These are phyloP conservation scores for Paecilomyces fulvus DNA, from an alignment of 2,329 filamentous ascomycete species.

Conservation along the genomic window DNA sequence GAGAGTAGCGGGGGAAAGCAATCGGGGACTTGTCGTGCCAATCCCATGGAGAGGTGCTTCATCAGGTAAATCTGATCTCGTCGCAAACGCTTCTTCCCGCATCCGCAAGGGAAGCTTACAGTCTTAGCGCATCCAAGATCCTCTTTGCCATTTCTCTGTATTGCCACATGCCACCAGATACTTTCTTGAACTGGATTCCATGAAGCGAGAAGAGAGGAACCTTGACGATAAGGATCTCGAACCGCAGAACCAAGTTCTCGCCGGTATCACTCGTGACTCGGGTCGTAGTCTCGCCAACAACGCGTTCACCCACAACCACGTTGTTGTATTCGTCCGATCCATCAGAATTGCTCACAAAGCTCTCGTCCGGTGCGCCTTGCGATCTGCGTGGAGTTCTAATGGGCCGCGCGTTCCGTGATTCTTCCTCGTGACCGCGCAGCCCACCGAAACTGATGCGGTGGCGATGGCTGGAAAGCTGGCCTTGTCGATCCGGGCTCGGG, in stretches of 20 bases:
- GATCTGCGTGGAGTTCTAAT: constrained; percentile 50
- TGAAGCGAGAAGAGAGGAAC: constrained; percentile 87
- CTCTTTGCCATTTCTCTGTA: constrained; percentile 98
- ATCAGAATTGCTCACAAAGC: constrained; percentile 77
- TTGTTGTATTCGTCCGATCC: constrained; percentile 64
- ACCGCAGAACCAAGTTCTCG: constrained; percentile 73
- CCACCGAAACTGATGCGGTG: constrained; percentile 80
- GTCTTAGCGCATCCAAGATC: constrained; percentile 75
- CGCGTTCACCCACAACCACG: constrained; percentile 45
- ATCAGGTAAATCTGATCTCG: constrained; percentile 8
- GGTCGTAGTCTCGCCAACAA: constrained; percentile 80
- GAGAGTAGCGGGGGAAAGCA: not conserved
- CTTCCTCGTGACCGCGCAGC: constrained; percentile 50
- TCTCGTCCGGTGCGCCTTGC: constrained; percentile 52
- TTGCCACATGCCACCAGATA: constrained; percentile 93
- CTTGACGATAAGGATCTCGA: constrained; percentile 97
- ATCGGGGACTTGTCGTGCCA: too few species aligned
- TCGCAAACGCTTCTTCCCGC: constrained; percentile 2
- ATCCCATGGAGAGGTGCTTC: not conserved
- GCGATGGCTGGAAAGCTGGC: constrained; percentile 50
- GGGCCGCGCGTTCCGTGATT: constrained; percentile 38
- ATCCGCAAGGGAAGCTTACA: constrained; percentile 43
- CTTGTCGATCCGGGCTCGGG: constrained; percentile 47
- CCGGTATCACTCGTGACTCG: constrained; percentile 86
- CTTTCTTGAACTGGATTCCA: constrained; percentile 96